Evolutionary conservation across 768 basidiomycete genomes (phyloP), one percentile per base, ranked within the genome.

Genomic region (Kwoniella dejecticola): DNA sequence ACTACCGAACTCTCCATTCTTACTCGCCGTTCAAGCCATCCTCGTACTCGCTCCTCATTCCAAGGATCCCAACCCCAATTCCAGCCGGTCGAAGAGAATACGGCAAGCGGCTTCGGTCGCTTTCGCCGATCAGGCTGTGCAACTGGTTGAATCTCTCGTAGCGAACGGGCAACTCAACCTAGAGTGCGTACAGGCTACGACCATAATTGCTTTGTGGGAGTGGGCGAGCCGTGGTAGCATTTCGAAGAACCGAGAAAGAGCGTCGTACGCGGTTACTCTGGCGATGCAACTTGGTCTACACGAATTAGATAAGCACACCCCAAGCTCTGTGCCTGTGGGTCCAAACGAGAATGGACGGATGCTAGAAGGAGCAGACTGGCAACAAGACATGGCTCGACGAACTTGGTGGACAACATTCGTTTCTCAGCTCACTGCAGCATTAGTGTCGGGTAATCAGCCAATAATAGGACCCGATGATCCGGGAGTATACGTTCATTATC

Each of bases 201-300:
- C 58, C 11, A 67, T 78, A 57, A 62, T 78, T 21, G 64, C 71
- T 8, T 48, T 78, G n/a, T 78, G 73, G 64, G 74, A 77, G 52
- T 78, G 76, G 70, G 71, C 72, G 0, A 64, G 66, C 45, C 57
- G 64, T 4, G 69, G 64, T 7, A 70, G 68, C 48, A 52, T 71
- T 0, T 52, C 50, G 2, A 64, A 42, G 23, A 74, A 71, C 57
- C 53, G 68, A 15, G 64, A 64, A 30, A 47, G 69, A 19, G 60
- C 69, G 2, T 64, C 50, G 33, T 67, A 69, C 27, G 74, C 72
- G 15, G 60, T 73, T 19, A 63, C 74, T 36, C 36, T 77, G 2
- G 74, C 75, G 24, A 77, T 78, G 74, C 66, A 74, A 24, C 54
- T 78, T 33, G 74, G 76, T 8, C 26, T 78, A 30, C 72, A 78